These are phyloP conservation scores for Phaeophleospora eucalypticola DNA, from an alignment of 2,329 filamentous ascomycete species.

Conservation along the genomic window DNA sequence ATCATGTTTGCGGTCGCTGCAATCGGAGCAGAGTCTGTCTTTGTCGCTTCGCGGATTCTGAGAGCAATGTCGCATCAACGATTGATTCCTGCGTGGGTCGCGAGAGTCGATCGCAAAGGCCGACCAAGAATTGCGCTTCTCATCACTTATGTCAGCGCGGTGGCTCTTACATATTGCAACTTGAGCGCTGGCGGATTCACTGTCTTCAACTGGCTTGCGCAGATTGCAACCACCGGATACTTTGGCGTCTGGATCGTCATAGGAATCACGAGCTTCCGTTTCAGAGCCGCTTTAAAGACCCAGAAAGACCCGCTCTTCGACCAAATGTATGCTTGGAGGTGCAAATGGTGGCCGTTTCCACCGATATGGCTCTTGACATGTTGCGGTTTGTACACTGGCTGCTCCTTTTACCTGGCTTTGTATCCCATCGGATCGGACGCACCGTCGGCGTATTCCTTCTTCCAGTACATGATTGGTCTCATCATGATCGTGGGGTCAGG, in stretches of 20 bases:
- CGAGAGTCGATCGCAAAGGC: conserved; percentile 77
- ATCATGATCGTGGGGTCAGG: conserved; percentile 41
- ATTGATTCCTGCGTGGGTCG: conserved; percentile 70
- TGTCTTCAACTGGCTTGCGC: conserved; percentile 72
- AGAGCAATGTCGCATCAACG: conserved; percentile 44
- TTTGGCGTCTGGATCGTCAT: conserved; percentile 78
- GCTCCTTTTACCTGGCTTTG: conserved; percentile 13
- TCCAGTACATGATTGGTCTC: conserved; percentile 46
- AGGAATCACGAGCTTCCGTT: conserved; percentile 81
- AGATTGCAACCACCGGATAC: conserved; percentile 65
- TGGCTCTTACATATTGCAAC: conserved; percentile 65
- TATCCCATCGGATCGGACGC: conserved; percentile 29
- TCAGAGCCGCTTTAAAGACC: conserved; percentile 67
- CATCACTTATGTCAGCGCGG: conserved; percentile 60
- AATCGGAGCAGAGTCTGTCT: conserved; percentile 55
- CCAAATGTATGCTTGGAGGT: conserved; percentile 58
- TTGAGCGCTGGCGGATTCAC: conserved; percentile 56
- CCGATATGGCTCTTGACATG: conserved; percentile 14
- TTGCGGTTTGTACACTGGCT: conserved; percentile 13
- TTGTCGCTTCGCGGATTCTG: conserved; percentile 54
- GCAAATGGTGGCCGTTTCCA: conserved; percentile 48
- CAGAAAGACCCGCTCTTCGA: conserved; percentile 60
- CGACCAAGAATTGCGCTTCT: conserved; percentile 70
- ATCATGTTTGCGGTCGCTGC: conserved; percentile 57
- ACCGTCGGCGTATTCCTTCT: conserved; percentile 27